phyloP scores from a whole-genome alignment of 192 early-diverging fungal genomes.

The Pilobolus umbonatus region DNA sequence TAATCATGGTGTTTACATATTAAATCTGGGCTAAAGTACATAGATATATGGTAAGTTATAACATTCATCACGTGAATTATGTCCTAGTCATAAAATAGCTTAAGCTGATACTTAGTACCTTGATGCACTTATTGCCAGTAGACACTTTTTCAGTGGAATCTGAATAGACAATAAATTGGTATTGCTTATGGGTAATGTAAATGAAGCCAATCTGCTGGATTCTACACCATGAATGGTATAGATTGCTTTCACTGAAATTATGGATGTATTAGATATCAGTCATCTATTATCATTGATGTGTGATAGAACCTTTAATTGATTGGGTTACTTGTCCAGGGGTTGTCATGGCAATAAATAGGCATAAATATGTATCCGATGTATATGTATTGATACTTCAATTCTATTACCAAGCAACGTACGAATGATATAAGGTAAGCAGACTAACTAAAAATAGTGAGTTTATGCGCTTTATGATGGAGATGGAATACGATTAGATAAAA shows the following conservation, averaged over 20 bases:
- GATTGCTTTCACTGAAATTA: constrained; percentile 29
- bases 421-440: background rate
- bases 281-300: background rate
- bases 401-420: background rate
- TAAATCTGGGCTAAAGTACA: constrained; percentile 30
- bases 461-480: constrained; percentile 2
- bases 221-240: constrained; percentile 23
- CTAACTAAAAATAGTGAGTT: background rate
- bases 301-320: constrained; percentile 8
- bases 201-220: constrained; percentile 26
- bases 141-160: constrained; percentile 28
- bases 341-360: no score
- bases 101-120: no score
- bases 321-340: background rate
- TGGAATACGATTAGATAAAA: constrained; percentile 9
- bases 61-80: constrained; percentile 19
- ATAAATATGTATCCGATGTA: background rate
- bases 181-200: constrained; percentile 3
- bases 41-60: constrained; percentile 1
- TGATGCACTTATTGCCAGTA: constrained; percentile 32
- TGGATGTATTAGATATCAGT: background rate
- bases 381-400: background rate
- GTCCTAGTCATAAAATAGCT: no score
- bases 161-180: constrained; percentile 5
- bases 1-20: constrained; percentile 32